A percentile compares a stretch with the other conserved stretches of the same genome.
Conservation (phyloP, 768 basidiomycete species). For the Boletus huronensis region DNA sequence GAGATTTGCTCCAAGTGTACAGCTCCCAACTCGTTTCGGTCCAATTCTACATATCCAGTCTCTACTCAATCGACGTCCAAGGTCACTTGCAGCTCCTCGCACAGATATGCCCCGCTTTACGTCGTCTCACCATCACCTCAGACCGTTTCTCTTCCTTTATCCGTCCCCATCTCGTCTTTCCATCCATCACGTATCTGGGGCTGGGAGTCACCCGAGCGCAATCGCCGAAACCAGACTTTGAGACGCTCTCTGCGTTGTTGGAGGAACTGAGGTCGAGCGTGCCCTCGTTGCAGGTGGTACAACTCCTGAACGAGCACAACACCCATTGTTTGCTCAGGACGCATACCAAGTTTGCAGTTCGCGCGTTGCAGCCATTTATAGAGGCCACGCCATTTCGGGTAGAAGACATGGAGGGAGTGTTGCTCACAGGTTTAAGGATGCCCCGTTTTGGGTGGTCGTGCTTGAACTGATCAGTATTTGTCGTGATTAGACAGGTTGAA, state of each 20-base stretch:
- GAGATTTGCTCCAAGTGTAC: conserved; percentile 12
- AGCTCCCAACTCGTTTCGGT: conserved; percentile 18
- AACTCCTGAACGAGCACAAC: conserved; percentile 15
- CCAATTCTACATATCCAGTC: not conserved
- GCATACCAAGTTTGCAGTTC: conserved; percentile 10
- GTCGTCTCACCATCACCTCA: conserved; percentile 18
- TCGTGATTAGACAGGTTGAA: conserved; percentile 14
- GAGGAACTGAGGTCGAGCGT: conserved; percentile 3
- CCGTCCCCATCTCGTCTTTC: conserved; percentile 1
- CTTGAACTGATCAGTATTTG: not conserved
- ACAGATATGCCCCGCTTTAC: conserved; percentile 14
- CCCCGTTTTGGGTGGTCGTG: not conserved
- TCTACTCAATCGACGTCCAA: not conserved
- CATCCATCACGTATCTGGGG: conserved; percentile 18
- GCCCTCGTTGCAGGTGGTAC: conserved; percentile 22
- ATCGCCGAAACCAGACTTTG: not conserved
- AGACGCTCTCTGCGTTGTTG: conserved; percentile 12
- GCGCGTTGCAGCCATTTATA: conserved; percentile 9
- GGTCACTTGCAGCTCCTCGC: conserved; percentile 7
- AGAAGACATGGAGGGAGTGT: conserved; percentile 21
- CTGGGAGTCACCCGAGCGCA: conserved; percentile 6
- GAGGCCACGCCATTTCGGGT: conserved; percentile 11
- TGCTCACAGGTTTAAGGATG: conserved; percentile 19
- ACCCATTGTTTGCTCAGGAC: conserved; percentile 16
- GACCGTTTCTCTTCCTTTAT: not conserved